Conservation (phyloP, 495 filamentous ascomycete genomes). For the Penicillium samsonianum region DNA sequence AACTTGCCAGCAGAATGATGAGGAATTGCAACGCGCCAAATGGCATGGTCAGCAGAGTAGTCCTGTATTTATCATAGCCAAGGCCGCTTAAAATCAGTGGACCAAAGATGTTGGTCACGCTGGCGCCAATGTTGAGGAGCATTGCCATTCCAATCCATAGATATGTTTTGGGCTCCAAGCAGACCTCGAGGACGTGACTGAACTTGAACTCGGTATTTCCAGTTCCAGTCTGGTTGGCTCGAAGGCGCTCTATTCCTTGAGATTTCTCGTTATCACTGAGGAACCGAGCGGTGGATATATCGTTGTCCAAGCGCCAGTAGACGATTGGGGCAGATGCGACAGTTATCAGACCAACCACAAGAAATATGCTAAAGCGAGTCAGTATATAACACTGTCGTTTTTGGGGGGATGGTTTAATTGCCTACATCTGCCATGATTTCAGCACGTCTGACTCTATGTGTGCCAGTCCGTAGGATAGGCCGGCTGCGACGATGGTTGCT, state of each 20-base stretch:
- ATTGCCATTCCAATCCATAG: constrained; percentile 55
- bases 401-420: not conserved
- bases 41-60: constrained; percentile 53
- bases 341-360: constrained; percentile 53
- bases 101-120: constrained; percentile 60
- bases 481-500: constrained; percentile 50
- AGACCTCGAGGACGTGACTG: constrained; percentile 47
- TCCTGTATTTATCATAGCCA: constrained; percentile 57
- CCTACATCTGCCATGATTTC: constrained; percentile 64
- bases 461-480: constrained; percentile 52
- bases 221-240: constrained; percentile 62
- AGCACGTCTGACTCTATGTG: constrained; percentile 54
- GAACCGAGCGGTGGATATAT: constrained; percentile 57
- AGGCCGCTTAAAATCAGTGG: constrained; percentile 63
- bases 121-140: constrained; percentile 62
- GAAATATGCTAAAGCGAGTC: constrained; percentile 36
- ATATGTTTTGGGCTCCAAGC: constrained; percentile 51
- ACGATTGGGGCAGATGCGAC: constrained; percentile 44
- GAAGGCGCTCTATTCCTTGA: constrained; percentile 62
- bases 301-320: constrained; percentile 50
- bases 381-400: not conserved
- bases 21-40: constrained; percentile 50
- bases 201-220: constrained; percentile 49
- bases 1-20: constrained; percentile 45
- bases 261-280: constrained; percentile 58